Evolutionary conservation across 768 basidiomycete species (phyloP), one percentile per base, ranked within the genome.

Genomic region (Xerocomus potaroensis): DNA sequence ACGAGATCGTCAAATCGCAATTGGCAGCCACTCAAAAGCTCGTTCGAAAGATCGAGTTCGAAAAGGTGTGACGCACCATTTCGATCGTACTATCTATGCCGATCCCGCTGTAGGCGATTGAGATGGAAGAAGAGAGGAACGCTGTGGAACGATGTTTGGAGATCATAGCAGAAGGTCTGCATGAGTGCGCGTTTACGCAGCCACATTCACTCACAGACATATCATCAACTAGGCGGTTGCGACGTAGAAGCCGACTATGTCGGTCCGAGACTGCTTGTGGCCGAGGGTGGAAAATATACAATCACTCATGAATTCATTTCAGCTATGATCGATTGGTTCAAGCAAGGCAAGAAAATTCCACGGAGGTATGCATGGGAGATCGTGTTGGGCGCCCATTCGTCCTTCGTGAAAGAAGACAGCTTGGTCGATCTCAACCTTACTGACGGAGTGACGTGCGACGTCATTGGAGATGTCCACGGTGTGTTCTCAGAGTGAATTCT

Each of bases 401-500:
- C 79, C 16, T 84, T 98, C 58, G 72, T 73, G 14, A 77, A 83
- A 56, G 91, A 93, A 59, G 81, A 86, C 49, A 92, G 83, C 53
- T 56, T 99, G 59, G 90, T 94, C 14, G 78, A 86, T 42, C 75
- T 94, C 19, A 68, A 76, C 41, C 66, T 99, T 19, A 74, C 77
- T 22, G 83, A 91, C 12, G 93, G 86, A 0, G 72, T 83, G 45
- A 92, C 84, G 1, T 82, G 86, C 61, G 93, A 98, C 67, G 84
- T 99, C 46, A 93, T 99, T 56, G 96, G 96, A 12, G 95, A 98
- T 66, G 90, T 93, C 11, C 93, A 96, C 66, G 92, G 92, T 88
- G 53, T 33, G 72, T 66, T 36, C 39, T 26, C 5, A 42, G 31
- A 43, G 37, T 7, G 12, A 32, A 35, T 4, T 45, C 22, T 12